Evolutionary conservation across 768 basidiomycete genomes (phyloP), one percentile per base, ranked within the genome.

Genomic region (Russula virescens): DNA sequence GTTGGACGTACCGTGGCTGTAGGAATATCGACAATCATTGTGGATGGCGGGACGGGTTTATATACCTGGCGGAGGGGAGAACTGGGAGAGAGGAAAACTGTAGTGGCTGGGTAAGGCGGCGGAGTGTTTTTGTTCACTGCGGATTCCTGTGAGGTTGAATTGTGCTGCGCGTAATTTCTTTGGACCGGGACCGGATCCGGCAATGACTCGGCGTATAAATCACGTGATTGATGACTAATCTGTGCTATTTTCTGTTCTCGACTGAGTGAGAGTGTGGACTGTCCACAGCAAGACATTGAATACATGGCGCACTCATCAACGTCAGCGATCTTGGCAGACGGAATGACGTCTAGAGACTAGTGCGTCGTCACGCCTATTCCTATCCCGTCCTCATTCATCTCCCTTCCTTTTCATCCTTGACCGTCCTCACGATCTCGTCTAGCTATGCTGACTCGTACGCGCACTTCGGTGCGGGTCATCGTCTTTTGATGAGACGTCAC

Each of bases 391-490:
- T 73, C 43, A 26, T 54, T 21, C 62, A 50, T 55, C 18, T 56
- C 55, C 48, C 45, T 25, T 57, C 43, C 49, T 62, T 60, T 52
- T 43, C 14, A 40, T 40, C 14, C 38, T 40, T 40, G 38, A 11
- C 38, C 38, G 13, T 40, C 38, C 11, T 2, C 38, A 40, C 38
- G 14, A 40, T 19, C 51, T 60, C 28, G 42, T 62, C 68, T 76
- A 94, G 91, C 79, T 94, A 95, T 80, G 93, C 93, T 61, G 93
- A 96, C 75, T 96, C 93, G 25, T 96, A 96, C 73, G 94, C 94
- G 40, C 93, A 95, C 77, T 95, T 95, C 64, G 93, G 93, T 93
- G 70, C 62, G 58, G 81, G 73, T 40, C 51, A 16, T 11, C 35
- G 19, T 54, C 2, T 18, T 50, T 23, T n/a, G 38, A n/a, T 47